Percentiles rank a stretch among this genome's conserved stretches.
These are phyloP conservation scores for Letharia lupina DNA, from an alignment of 495 filamentous ascomycete species.

Conservation along the genomic window DNA sequence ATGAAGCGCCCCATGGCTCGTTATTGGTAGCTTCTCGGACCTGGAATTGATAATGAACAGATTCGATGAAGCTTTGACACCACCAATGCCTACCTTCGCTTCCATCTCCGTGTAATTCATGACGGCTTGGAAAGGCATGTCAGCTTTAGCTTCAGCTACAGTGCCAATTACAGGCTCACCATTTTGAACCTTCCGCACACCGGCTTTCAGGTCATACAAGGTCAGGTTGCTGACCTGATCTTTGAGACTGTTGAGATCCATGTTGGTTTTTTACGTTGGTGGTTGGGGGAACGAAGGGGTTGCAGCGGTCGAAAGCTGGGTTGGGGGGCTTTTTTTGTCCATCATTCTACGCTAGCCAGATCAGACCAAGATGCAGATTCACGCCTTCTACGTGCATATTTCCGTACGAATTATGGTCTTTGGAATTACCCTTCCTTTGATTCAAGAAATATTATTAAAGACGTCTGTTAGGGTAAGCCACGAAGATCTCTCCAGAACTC, in stretches of 20 bases:
- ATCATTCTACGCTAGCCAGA: neutral
- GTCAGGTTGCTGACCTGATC: conserved; percentile 90
- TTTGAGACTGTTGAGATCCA: conserved; percentile 81
- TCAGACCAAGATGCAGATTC: conserved; percentile 1
- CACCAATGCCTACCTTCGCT: conserved; percentile 59
- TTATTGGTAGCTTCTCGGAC: conserved; percentile 97
- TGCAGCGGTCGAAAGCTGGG: neutral
- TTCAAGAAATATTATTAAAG: neutral
- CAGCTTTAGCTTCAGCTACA: conserved; percentile 17
- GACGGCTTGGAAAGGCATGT: conserved; percentile 54
- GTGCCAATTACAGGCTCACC: conserved; percentile 46
- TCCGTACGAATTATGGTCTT: neutral
- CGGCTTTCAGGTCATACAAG: conserved; percentile 94
- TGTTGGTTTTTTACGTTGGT: conserved; percentile 28
- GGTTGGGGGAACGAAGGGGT: neutral
- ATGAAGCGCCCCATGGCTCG: conserved; percentile 92
- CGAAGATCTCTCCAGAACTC: neutral
- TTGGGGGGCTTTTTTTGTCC: neutral
- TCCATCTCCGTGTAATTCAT: conserved; percentile 99
- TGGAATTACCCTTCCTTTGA: neutral
- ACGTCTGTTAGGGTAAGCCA: neutral
- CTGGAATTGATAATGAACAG: conserved; percentile 36
- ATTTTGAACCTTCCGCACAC: conserved; percentile 97
- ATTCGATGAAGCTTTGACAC: conserved; percentile 10
- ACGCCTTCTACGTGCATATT: neutral